Evolutionary conservation across 352 stramenopile genomes (phyloP), one percentile per base, ranked within the genome.

Genomic region (Elongisporangium prolatum): DNA sequence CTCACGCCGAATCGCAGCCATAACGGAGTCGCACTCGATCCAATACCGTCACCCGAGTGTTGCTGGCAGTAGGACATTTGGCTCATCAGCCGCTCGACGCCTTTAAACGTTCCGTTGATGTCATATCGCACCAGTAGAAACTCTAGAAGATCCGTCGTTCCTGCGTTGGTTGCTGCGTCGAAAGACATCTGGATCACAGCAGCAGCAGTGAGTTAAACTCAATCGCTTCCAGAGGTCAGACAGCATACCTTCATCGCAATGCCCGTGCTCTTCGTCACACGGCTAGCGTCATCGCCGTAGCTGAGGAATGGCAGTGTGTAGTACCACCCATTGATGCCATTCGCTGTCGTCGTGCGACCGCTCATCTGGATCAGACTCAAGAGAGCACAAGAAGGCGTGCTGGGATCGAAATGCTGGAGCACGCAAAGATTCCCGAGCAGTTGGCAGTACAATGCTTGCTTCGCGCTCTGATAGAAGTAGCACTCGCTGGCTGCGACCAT

Each of bases 381-480:
- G 7, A 97, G 59, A 20, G 69, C 69, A 54, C 94, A 98, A 0
- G 89, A 77, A 7, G 75, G 50, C 6, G 73, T 59, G 1, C 65
- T 62, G 20, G 79, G 61, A 21, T 84, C 68, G 59, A 98, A 97
- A 61, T 97, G 83, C 58, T 95, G 84, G n/a, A 98, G 62, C 8
- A 97, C 91, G 55, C 95, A 98, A 14, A 98, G 60, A 61, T 98
- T 98, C 11, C 84, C 87, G 6, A 98, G 77, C 5, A 75, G 71
- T 64, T 98, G 91, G 56, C 93, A 98, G 53, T 84, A 88, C 28
- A 48, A 58, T 18, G 80, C 80, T 48, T 92, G 76, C 48, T 69
- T 68, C 21, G 86, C 76, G 25, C 53, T 84, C 28, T 76, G 64
- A 63, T 96, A 97, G 60, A 91, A 96, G 64, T 96, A 96, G 54